These are phyloP conservation scores for Paramecium octaurelia DNA, from an alignment of 73 alveolate genomes.

Conservation along the genomic window DNA sequence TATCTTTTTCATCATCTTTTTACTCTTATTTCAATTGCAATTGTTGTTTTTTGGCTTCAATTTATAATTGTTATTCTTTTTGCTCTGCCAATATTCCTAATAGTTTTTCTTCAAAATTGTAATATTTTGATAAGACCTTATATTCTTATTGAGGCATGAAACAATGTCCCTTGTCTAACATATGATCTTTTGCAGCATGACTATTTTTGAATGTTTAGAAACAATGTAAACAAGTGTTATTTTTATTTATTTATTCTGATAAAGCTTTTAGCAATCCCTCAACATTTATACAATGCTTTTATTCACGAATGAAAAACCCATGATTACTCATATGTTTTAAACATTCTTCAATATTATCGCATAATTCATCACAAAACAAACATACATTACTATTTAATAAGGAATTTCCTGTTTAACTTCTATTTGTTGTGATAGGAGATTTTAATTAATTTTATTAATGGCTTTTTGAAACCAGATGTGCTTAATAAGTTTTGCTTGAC, in stretches of 20 bases:
- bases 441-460: neutral
- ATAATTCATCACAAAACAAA: constrained; percentile 24
- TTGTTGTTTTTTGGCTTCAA: neutral
- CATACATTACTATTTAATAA: neutral
- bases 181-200: neutral
- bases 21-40: neutral
- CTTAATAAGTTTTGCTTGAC: neutral
- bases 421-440: neutral
- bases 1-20: neutral
- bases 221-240: constrained; percentile 35
- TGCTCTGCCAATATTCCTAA: neutral
- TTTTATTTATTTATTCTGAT: constrained; percentile 31
- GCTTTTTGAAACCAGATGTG: neutral
- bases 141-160: constrained; percentile 40
- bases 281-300: neutral
- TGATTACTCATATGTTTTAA: constrained; percentile 23
- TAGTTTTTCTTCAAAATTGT: constrained; percentile 29
- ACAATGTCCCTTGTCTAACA: constrained; percentile 37
- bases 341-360: neutral
- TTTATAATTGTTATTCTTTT: neutral
- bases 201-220: neutral
- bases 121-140: constrained; percentile 13
- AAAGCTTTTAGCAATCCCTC: constrained; percentile 33
- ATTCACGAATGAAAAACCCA: constrained; percentile 20
- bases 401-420: neutral